A percentile compares a stretch with the other conserved stretches of the same genome.
Conservation (phyloP, 306 rosid genomes). For the Castanea mollissima region DNA sequence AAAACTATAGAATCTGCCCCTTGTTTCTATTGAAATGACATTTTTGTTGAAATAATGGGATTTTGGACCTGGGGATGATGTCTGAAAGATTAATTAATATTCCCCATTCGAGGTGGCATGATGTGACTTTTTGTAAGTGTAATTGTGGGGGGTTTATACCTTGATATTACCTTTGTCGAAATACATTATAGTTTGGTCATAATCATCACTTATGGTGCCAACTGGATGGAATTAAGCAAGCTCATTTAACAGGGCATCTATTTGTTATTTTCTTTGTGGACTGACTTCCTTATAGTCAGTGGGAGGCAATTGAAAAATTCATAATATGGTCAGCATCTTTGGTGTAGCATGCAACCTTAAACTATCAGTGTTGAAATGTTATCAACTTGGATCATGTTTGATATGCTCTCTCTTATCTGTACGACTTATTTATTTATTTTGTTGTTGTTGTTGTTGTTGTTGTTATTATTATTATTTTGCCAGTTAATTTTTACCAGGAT, state of each 20-base stretch:
- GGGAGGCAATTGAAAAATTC: not conserved
- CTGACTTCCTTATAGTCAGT: not conserved
- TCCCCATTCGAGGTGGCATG: not conserved
- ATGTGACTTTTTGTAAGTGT: not conserved
- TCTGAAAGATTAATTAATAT: not conserved
- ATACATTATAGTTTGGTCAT: not conserved
- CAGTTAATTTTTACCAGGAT: not conserved
- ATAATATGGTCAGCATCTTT: not conserved
- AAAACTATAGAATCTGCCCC: not conserved
- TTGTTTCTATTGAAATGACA: constrained; percentile 6
- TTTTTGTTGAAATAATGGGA: constrained; percentile 6
- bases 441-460: no score
- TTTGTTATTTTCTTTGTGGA: not conserved
- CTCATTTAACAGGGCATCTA: not conserved
- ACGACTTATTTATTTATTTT: no score
- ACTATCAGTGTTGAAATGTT: not conserved
- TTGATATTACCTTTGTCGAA: not conserved
- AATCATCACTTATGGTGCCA: not conserved
- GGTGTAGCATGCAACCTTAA: not conserved
- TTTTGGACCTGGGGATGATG: constrained; percentile 2
- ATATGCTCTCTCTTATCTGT: constrained; percentile 1
- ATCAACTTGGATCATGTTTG: constrained; percentile 3
- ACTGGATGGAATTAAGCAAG: not conserved
- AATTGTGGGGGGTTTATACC: not conserved
- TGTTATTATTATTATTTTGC: not conserved